Evolutionary conservation across 306 rosid species (phyloP).

Genomic region (Luffa aegyptiaca): DNA sequence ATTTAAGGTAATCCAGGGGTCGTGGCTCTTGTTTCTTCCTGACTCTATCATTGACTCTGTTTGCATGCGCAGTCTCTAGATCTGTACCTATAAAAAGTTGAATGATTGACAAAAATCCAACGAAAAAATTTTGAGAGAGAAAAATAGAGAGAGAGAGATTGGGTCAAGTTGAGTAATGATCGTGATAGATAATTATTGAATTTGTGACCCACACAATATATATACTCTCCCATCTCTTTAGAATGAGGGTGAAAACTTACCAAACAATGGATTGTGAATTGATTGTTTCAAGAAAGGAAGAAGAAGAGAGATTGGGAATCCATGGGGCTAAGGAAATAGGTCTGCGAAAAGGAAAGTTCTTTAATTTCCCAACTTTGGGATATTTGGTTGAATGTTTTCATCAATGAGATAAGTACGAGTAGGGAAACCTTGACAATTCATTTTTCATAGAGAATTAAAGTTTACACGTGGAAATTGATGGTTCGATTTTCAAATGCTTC

Average conservation of each 20-base stretch:
- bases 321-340: constrained; percentile 2
- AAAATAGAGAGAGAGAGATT: not conserved
- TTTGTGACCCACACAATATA: not conserved
- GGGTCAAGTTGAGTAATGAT: not conserved
- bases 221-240: not conserved
- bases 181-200: not conserved
- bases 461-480: not conserved
- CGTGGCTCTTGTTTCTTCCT: not conserved
- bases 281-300: not conserved
- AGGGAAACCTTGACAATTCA: not conserved
- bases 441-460: not conserved
- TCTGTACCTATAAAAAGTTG: not conserved
- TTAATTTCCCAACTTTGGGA: not conserved
- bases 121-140: not conserved
- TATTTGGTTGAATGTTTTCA: not conserved
- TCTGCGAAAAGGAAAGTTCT: constrained; percentile 5
- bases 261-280: not conserved
- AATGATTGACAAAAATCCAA: not conserved
- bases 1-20: not conserved
- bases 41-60: not conserved
- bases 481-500: not conserved
- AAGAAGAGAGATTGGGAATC: not conserved
- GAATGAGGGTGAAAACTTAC: not conserved
- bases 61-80: not conserved
- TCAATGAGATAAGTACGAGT: not conserved